Evolutionary conservation across 1,139 yeast species (phyloP).

Genomic region (Zygosaccharomyces sapae): DNA sequence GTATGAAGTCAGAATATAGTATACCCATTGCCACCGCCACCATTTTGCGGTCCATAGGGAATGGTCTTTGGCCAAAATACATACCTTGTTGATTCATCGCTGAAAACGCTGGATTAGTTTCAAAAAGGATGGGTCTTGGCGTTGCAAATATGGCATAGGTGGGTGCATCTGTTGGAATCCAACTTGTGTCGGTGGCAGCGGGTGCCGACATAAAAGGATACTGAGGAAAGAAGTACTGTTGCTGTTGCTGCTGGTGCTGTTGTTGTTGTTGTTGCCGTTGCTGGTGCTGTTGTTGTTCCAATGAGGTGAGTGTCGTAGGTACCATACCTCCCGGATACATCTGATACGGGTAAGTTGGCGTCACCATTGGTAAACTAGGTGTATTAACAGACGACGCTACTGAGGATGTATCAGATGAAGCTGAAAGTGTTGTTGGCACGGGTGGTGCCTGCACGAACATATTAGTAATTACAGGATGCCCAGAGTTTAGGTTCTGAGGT

Average conservation of each 20-base stretch:
- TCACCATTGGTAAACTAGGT: conserved; percentile 1
- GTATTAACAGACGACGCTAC: conserved; percentile 2
- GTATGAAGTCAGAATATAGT: conserved; percentile 3
- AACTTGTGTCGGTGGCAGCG: not conserved
- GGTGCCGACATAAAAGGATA: conserved; percentile 5
- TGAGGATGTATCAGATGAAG: conserved; percentile 1
- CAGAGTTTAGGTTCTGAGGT: not conserved
- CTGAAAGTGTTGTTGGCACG: not conserved
- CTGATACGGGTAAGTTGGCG: conserved; percentile 4
- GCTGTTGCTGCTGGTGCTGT: conserved; percentile 6
- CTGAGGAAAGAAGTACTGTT: conserved; percentile 2
- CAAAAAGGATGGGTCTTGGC: conserved; percentile 3
- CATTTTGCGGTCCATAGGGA: conserved; percentile 3
- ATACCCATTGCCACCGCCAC: not conserved
- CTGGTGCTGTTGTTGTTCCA: conserved; percentile 9
- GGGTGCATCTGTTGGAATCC: conserved; percentile 6
- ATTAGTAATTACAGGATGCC: not conserved
- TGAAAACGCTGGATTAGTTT: not conserved
- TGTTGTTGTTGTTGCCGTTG: not conserved
- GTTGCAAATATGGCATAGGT: conserved; percentile 3
- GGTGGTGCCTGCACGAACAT: not conserved
- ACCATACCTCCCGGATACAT: conserved; percentile 6
- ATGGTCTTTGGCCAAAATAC: conserved; percentile 3
- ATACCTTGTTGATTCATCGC: conserved; percentile 3
- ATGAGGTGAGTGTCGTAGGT: not conserved